Base-by-base conservation (phyloP, 1,139 yeast species). In the Kodamaea fungicola region DNA sequence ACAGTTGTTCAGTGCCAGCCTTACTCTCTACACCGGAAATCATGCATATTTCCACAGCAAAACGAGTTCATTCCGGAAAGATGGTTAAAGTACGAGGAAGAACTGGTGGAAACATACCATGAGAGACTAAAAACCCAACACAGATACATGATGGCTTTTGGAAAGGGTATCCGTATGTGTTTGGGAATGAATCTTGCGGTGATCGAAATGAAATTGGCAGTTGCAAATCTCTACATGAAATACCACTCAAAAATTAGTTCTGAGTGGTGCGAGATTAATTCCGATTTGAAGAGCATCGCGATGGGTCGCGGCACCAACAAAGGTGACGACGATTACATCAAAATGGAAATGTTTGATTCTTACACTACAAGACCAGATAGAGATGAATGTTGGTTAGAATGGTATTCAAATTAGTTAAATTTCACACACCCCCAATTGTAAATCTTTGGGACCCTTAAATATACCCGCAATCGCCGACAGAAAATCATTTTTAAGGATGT, bases 151-250 rank as follows among this genome's bases (percentile, higher is more conserved):
- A 74, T 81, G 72, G 80, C 84, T 0, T 83, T 83, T 62, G 89
- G 90, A 1, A 75, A 78, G 33, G 90, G 90, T 2, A 69, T 80
- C n/a, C 62, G 89, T 42, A 81, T 81, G 89, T 83, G 90, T 49
- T 62, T 81, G 39, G 90, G 90, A 0, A 75, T 79, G 80, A 71
- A 82, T 49, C 61, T 83, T 39, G 90, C 89, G 0, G 57, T 76
- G 25, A 75, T 77, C 32, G 90, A 82, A 52, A 80, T 83, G 68
- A 82, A 81, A 50, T 51, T 80, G 32, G 72, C 76, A 7, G 52
- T 78, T 22, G 77, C 80, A 9, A 70, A 71, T 40, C 55, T 82
- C 9, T 77, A 80, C 53, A 68, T 76, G 64, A 67, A 71, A 29
- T 82, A 57, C 49, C 44, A 49, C 5, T 59, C 68, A 10, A 44